phyloP scores from a whole-genome alignment of 148 eudicot genomes.

The Arctostaphylos glauca region DNA sequence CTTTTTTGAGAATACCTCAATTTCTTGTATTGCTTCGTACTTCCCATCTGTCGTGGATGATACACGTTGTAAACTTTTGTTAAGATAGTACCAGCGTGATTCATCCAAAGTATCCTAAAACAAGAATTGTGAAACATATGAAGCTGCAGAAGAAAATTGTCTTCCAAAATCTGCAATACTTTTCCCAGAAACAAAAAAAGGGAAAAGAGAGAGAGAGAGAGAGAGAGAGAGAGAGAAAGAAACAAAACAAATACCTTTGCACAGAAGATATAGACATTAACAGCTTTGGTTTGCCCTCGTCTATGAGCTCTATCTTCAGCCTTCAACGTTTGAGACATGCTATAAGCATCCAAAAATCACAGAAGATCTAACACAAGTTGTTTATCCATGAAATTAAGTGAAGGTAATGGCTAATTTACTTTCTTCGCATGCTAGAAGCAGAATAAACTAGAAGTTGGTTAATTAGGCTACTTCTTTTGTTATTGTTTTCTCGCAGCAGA shows the following conservation, averaged over 20 bases:
- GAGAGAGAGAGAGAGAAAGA: background rate
- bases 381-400: background rate
- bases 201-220: background rate
- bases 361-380: background rate
- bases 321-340: constrained; percentile 32
- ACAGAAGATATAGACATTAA: constrained; percentile 87
- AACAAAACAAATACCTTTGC: constrained; percentile 59
- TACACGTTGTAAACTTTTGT: constrained; percentile 73
- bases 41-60: constrained; percentile 88
- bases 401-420: background rate
- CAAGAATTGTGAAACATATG: background rate
- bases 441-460: background rate
- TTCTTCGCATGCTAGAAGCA: background rate
- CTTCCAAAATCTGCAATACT: constrained; percentile 5
- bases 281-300: constrained; percentile 85
- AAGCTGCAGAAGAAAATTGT: background rate
- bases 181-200: background rate
- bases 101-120: constrained; percentile 87
- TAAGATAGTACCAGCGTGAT: constrained; percentile 67
- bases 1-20: constrained; percentile 50
- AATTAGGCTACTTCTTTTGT: background rate
- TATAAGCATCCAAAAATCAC: constrained; percentile 5
- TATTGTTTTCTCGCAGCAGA: background rate
- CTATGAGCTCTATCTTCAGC: constrained; percentile 98
- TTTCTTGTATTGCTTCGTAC: constrained; percentile 61